Percentiles rank a stretch among this genome's conserved stretches.
Evolutionary conservation across 2,329 filamentous ascomycete species (phyloP).

Genomic region (Ambrosiella xylebori): DNA sequence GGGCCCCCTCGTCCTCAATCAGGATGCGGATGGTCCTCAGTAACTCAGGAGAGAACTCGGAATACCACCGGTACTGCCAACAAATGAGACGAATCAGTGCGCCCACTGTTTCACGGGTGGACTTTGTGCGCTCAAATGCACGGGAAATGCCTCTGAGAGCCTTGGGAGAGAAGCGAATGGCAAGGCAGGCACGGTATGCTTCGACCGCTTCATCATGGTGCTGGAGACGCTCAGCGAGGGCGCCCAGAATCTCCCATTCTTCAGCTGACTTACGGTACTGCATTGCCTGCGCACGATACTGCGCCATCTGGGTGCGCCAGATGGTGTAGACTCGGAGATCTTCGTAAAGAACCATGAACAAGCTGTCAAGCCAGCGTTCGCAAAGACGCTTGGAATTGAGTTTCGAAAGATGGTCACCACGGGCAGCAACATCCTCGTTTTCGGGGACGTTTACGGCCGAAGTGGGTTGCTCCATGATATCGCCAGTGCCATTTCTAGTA

Average conservation of each 20-base stretch:
- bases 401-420: slow-evolving; percentile 62
- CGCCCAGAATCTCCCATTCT: slow-evolving; percentile 95
- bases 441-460: neutral
- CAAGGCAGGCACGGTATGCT: slow-evolving; percentile 76
- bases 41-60: slow-evolving; percentile 88
- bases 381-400: slow-evolving; percentile 96
- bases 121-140: slow-evolving; percentile 59
- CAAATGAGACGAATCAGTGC: slow-evolving; percentile 83
- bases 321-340: slow-evolving; percentile 97
- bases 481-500: neutral
- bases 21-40: slow-evolving; percentile 75
- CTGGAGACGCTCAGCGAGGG: slow-evolving; percentile 80
- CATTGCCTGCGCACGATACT: slow-evolving; percentile 82
- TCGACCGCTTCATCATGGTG: slow-evolving; percentile 83
- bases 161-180: slow-evolving; percentile 82
- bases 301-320: slow-evolving; percentile 95
- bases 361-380: slow-evolving; percentile 92
- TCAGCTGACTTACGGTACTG: slow-evolving; percentile 94
- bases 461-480: neutral
- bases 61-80: slow-evolving; percentile 99
- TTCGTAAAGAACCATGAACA: slow-evolving; percentile 99
- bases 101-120: slow-evolving; percentile 63
- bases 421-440: slow-evolving; percentile 24
- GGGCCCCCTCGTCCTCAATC: slow-evolving; percentile 92
- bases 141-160: slow-evolving; percentile 72